Base-by-base conservation (phyloP, 2,329 filamentous ascomycete species). In the Exserohilum rostratum region DNA sequence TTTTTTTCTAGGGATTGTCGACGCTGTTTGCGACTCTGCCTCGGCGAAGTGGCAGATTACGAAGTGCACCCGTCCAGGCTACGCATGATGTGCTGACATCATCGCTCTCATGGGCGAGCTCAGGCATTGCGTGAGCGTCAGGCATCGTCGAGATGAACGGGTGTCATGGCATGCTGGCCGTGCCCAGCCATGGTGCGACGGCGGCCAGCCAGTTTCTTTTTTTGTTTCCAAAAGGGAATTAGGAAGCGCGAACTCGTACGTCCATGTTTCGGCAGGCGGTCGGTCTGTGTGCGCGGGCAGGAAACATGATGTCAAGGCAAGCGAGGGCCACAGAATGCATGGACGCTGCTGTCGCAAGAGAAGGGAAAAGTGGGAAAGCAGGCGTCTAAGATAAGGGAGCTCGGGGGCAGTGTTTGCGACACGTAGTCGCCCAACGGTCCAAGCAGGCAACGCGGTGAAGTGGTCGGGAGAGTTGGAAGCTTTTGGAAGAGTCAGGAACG, bases 401-500 rank as follows among this genome's bases (percentile, higher is more conserved):
- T n/a, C n/a, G 22, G 22, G 4, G 22, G 22, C 22, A 7, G 13
- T 15, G 38, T 10, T n/a, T 42, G 25, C 25, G 15, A 42, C 29
- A 18, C n/a, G n/a, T 22, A 30, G n/a, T 10, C n/a, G 33, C 33
- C 33, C 15, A 15, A 33, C 31, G 31, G 31, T n/a, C 12, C 12
- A n/a, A 12, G 13, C 7, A 38, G 17, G 18, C 2, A 10, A 17
- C 35, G 6, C 12, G 34, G 38, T 29, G 25, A 37, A 18, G 37
- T 30, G 33, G 48, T 44, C 37, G 58, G 55, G 43, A 31, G 22
- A 46, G 31, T 29, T 5, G 38, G 56, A 39, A 29, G 39, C 35
- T 61, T 67, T 60, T 64, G 22, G 46, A 64, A 67, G 62, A 62
- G 51, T 56, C 62, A 67, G 59, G 64, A 65, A 67, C 67, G 66